Evolutionary conservation across 441 rosid species (phyloP), one percentile per base, ranked within the genome.

Genomic region (Manihot esculenta): DNA sequence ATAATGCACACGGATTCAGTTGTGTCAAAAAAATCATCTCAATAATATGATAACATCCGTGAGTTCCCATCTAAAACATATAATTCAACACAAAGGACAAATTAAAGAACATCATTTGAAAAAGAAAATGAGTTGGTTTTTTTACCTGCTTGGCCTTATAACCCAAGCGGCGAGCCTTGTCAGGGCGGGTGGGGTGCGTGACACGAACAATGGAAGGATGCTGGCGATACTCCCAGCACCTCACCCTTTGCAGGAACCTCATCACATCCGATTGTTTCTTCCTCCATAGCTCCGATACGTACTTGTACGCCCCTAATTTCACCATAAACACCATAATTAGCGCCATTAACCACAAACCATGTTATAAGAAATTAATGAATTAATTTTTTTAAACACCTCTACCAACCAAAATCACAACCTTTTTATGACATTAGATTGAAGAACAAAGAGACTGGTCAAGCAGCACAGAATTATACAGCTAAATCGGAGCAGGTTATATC

Each of bases 221-320:
- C 61, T 87, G 91, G 3, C 89, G 84, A 72, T 88, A 88, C 78
- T 86, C 90, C 90, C 88, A 88, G 70, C 92, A 88, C 82, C 90
- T 84, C 17, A 88, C 89, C 79, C 90, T 83, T 83, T 84, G 88
- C 77, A 86, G 47, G 59, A 88, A 88, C 71, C 92, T 80, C 90
- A 88, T 88, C 23, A 88, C 92, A 76, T 88, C 90, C 10, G 89
- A 88, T 63, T 88, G 89, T 77, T 88, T 88, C 90, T 84, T 88
- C 78, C 89, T 84, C 89, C 89, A 85, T 81, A 87, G 78, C 84
- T 86, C 92, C 8, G 92, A 87, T 9, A 87, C 85, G 72, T 84
- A 87, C 81, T 67, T 85, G 82, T 87, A 87, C 26, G 89, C 89
- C 73, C 92, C 92, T 87, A 57, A 15, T 18, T 70, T 30, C 58